Percentiles rank a stretch among this genome's conserved stretches.
Conservation (phyloP, 2,329 filamentous ascomycete species). For the Tolypocladium guangdongense region DNA sequence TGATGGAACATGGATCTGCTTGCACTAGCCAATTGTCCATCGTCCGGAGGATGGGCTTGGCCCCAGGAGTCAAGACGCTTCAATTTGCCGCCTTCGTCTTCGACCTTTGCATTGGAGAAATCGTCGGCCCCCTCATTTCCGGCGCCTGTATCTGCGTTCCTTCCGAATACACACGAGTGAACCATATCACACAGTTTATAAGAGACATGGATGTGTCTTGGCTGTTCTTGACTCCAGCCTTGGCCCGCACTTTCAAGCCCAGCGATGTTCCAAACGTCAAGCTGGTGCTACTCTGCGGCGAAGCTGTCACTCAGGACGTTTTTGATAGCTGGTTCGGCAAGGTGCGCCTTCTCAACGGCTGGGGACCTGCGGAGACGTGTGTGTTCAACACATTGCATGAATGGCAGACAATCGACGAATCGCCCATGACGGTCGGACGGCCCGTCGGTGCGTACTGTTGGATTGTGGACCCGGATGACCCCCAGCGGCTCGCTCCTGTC, state of each 20-base stretch:
- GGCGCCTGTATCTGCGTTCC: too few species aligned
- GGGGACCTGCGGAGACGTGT: constrained; percentile 5
- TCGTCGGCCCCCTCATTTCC: too few species aligned
- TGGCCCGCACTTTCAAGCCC: constrained; percentile 1
- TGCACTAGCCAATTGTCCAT: too few species aligned
- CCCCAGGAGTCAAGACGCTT: too few species aligned
- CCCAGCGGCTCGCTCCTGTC: background rate
- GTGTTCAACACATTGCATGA: constrained; percentile 1
- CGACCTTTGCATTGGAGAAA: too few species aligned
- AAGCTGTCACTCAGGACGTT: constrained; percentile 1
- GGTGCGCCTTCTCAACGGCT: constrained; percentile 5
- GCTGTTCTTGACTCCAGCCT: constrained; percentile 2
- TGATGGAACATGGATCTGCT: too few species aligned
- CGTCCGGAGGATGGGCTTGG: too few species aligned
- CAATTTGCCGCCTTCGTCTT: too few species aligned
- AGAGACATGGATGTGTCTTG: background rate
- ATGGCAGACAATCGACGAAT: background rate
- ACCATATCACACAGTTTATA: constrained; percentile 2
- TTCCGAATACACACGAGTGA: constrained; percentile 1
- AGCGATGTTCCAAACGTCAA: background rate
- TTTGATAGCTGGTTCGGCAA: constrained; percentile 3
- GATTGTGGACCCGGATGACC: constrained; percentile 1
- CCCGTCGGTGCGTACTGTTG: constrained; percentile 1
- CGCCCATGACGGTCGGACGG: constrained; percentile 1
- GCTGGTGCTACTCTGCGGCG: constrained; percentile 3